These are phyloP conservation scores for Cunninghamia lanceolata DNA, from an alignment of 75 land plant species.

Conservation along the genomic window DNA sequence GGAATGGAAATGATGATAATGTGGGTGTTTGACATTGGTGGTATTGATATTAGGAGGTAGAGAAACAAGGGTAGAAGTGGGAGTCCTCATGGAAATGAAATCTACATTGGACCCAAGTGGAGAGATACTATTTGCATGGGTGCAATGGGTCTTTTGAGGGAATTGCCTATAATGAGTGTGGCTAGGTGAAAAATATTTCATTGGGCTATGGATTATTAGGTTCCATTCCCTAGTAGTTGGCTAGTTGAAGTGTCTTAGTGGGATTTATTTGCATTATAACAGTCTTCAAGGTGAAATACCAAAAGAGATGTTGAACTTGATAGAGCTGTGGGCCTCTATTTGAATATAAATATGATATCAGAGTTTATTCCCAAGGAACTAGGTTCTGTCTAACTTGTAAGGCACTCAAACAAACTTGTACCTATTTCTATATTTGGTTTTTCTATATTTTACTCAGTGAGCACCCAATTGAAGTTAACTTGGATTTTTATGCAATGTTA, in stretches of 20 bases:
- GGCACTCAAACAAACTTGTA: constrained; percentile 28
- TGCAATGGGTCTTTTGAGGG: no score
- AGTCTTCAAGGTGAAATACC: constrained; percentile 68
- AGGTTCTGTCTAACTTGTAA: no score
- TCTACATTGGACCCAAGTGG: constrained; percentile 64
- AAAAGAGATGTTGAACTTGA: constrained; percentile 41
- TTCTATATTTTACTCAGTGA: neutral
- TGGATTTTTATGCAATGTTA: constrained; percentile 47
- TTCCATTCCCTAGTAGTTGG: constrained; percentile 50
- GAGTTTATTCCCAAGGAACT: no score
- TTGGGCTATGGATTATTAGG: constrained; percentile 74
- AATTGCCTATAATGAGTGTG: no score
- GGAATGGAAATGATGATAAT: neutral
- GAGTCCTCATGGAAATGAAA: constrained; percentile 69
- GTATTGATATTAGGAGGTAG: neutral
- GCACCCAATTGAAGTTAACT: constrained; percentile 1
- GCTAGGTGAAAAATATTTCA: constrained; percentile 79
- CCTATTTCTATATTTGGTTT: neutral
- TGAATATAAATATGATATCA: constrained; percentile 70
- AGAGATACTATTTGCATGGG: constrained; percentile 61
- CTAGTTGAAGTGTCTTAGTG: constrained; percentile 55
- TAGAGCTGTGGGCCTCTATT: constrained; percentile 63
- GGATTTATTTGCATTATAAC: constrained; percentile 84
- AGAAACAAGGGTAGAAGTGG: constrained; percentile 45
- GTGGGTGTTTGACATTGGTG: neutral